Conservation (phyloP, 2,329 filamentous ascomycete species). For the Fusarium sp. region DNA sequence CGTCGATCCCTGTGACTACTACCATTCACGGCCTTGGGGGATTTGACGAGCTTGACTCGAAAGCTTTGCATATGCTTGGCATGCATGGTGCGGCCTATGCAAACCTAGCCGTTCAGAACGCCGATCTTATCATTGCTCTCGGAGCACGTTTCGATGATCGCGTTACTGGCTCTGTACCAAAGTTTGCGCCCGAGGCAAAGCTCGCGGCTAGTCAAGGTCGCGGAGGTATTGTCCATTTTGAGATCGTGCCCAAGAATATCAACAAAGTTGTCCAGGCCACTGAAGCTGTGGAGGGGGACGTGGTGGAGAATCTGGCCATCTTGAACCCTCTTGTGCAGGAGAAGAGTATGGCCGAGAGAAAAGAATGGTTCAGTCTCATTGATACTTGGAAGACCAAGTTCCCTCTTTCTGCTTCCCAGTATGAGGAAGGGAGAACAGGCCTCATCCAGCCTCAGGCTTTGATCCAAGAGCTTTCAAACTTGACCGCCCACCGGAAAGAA, state of each 20-base stretch:
- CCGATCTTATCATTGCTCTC: slow-evolving; percentile 94
- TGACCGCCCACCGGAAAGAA: no score
- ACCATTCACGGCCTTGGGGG: slow-evolving; percentile 93
- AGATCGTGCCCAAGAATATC: slow-evolving; percentile 99
- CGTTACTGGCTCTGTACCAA: slow-evolving; percentile 83
- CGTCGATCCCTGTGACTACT: slow-evolving; percentile 92
- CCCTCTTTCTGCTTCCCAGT: slow-evolving; percentile 85
- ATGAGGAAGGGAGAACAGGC: slow-evolving; percentile 76
- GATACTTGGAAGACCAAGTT: slow-evolving; percentile 90
- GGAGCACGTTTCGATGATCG: slow-evolving; percentile 96
- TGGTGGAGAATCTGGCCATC: no score
- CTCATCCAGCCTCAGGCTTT: slow-evolving; percentile 94
- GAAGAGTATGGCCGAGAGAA: slow-evolving; percentile 71
- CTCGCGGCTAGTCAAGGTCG: slow-evolving; percentile 84
- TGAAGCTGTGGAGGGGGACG: slow-evolving; percentile 94
- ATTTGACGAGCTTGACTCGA: slow-evolving; percentile 92
- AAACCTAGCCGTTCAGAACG: slow-evolving; percentile 98
- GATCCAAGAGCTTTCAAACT: slow-evolving; percentile 88
- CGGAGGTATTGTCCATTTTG: slow-evolving; percentile 96
- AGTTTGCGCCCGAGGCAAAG: slow-evolving; percentile 91
- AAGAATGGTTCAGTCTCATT: slow-evolving; percentile 91
- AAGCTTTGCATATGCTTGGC: slow-evolving; percentile 96
- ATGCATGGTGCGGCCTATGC: slow-evolving; percentile 98
- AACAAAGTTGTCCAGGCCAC: slow-evolving; percentile 99
- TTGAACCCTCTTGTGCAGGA: slow-evolving; percentile 76